Evolutionary conservation across 164 flowering plant genomes (phyloP), one percentile per base, ranked within the genome.

Genomic region (Taxillus chinensis): DNA sequence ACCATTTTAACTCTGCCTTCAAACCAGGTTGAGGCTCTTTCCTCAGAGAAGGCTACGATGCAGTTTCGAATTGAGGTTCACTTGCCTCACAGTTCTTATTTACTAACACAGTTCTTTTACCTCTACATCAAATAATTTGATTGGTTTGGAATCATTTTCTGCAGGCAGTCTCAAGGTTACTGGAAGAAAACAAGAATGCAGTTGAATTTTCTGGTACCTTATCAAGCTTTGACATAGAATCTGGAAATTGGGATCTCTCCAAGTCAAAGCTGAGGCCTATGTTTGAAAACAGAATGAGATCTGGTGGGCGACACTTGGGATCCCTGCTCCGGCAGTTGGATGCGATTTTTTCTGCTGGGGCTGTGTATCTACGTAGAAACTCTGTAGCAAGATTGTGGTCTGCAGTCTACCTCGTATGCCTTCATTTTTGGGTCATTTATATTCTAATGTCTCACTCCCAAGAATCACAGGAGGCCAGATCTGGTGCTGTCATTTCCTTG

Each of bases 41-140:
- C 98, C 60, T 88, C 97, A 4, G 96, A 93, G 83, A 93, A 93
- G 78, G 95, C 96, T 7, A 86, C 75, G 17, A 64, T 86, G 59
- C 62, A 66, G 45, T 86, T 93, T 56, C 82, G 92, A 70, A 86
- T 85, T n/a, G 98, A 93, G 96, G 98, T 92, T 83, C 52, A 45
- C 39, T 5, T 27, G 27, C 27, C 27, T 51, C 27, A n/a, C 54
- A 43, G 43, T 38, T 8, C 6, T 39, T 55, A 27, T 8, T 43
- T 9, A 43, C 10, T 43, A 43, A 1, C 46, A 43, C 46, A 43
- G 46, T 9, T 9, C 0, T 54, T n/a, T 40, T n/a, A 49, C 52
- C 4, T 49, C 46, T 9, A 49, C 4, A 49, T n/a, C 52, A 27
- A 27, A 4, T 12, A 49, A 7, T 49, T 9, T 4, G 13, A 49